Evolutionary conservation across 352 stramenopile genomes (phyloP).

Genomic region (Phytophthora niederhauseri): DNA sequence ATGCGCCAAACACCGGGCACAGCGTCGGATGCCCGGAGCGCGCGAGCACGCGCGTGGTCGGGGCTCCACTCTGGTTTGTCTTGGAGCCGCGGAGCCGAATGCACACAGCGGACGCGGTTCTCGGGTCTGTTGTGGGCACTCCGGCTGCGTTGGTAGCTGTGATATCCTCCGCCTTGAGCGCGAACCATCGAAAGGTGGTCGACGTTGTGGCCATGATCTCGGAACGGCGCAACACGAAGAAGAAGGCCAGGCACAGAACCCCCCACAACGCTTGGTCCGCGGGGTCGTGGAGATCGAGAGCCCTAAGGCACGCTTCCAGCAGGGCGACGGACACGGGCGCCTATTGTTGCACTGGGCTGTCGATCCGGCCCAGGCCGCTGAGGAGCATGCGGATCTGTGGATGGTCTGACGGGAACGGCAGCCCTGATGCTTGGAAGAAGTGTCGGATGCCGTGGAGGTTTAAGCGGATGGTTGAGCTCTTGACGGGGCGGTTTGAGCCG

Average conservation of each 20-base stretch:
- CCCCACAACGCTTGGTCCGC: conserved; percentile 7
- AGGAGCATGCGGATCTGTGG: conserved; percentile 9
- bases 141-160: neutral
- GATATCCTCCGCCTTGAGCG: neutral
- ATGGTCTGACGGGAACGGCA: neutral
- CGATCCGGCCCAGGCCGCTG: neutral
- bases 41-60: neutral
- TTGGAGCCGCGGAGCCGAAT: conserved; percentile 13
- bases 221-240: conserved; percentile 12
- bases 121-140: neutral
- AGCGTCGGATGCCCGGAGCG: neutral
- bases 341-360: neutral
- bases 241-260: conserved; percentile 13
- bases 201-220: conserved; percentile 8
- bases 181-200: conserved; percentile 4
- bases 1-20: conserved; percentile 1
- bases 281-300: neutral
- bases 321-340: neutral
- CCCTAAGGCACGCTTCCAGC: neutral
- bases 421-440: neutral
- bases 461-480: conserved; percentile 5
- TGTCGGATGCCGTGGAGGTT: neutral
- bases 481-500: neutral
- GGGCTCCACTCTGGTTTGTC: conserved; percentile 5
- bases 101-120: neutral